These are phyloP conservation scores for Ceratocystiopsis sp. DNA, from an alignment of 2,329 filamentous ascomycete species.

Conservation along the genomic window DNA sequence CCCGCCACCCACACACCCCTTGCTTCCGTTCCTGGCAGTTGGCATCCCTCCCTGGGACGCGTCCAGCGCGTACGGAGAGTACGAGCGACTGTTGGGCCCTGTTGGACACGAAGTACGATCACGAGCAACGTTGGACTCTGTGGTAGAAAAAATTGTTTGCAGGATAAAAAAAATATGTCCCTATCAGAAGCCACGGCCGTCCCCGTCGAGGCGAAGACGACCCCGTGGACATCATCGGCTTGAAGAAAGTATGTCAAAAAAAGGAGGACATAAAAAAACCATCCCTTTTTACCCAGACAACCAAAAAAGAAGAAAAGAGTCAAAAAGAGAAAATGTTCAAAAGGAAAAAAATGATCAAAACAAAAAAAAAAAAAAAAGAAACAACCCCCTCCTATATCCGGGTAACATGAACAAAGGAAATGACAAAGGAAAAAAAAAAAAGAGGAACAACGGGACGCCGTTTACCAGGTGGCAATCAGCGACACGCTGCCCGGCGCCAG, in stretches of 20 bases:
- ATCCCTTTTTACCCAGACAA: too few relatives aligned
- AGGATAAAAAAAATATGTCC: slow-evolving; percentile 4
- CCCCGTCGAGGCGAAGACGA: background rate
- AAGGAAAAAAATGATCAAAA: background rate
- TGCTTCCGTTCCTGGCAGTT: too few relatives aligned
- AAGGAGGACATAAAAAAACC: background rate
- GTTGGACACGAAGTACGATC: too few relatives aligned
- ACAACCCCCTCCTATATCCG: background rate
- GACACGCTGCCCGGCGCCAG: slow-evolving; percentile 11
- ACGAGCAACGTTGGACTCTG: too few relatives aligned
- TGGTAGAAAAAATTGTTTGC: slow-evolving; percentile 1
- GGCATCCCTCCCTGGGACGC: too few relatives aligned
- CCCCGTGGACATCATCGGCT: slow-evolving; percentile 2
- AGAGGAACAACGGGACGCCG: background rate
- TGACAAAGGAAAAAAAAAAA: background rate
- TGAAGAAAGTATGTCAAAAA: background rate
- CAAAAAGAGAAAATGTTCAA: background rate
- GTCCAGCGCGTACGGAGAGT: too few relatives aligned
- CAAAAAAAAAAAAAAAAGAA: background rate
- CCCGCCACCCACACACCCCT: too few relatives aligned
- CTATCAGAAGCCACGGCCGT: slow-evolving; percentile 3
- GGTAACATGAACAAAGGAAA: background rate
- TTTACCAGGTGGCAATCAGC: slow-evolving; percentile 9
- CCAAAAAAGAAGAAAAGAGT: background rate
- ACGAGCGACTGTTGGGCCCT: too few relatives aligned